Percentiles rank a stretch among this genome's conserved stretches.
phyloP scores from a whole-genome alignment of 192 early-diverging fungal species.

The Gryganskiella cystojenkinii region DNA sequence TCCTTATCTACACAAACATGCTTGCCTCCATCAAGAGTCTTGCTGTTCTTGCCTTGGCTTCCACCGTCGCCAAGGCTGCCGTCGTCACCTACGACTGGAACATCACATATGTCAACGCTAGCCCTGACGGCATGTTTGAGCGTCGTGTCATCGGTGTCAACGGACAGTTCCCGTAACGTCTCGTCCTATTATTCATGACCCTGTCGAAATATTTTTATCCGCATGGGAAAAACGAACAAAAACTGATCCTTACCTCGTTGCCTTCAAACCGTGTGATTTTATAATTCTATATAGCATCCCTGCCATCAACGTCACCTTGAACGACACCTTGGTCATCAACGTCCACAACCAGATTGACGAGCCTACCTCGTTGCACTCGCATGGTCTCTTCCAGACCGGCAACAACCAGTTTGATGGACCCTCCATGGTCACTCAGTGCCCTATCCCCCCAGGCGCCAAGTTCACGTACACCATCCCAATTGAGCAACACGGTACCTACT shows the following conservation, averaged over 20 bases:
- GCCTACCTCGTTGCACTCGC: conserved; percentile 76
- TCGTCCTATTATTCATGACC: conserved; percentile 11
- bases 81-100: conserved; percentile 77
- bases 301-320: conserved; percentile 53
- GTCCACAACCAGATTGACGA: conserved; percentile 49
- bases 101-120: conserved; percentile 70
- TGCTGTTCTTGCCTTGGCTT: conserved; percentile 45
- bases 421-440: conserved; percentile 77
- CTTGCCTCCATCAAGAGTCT: conserved; percentile 49
- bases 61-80: conserved; percentile 57
- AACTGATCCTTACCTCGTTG: not conserved
- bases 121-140: conserved; percentile 73
- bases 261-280: no score
- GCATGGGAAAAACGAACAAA: no score
- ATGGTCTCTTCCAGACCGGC: conserved; percentile 85
- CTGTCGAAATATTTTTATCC: no score
- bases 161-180: conserved; percentile 70
- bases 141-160: conserved; percentile 78
- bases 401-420: conserved; percentile 80
- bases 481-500: conserved; percentile 84
- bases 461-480: conserved; percentile 78
- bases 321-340: conserved; percentile 65
- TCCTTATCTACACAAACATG: no score
- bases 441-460: conserved; percentile 71
- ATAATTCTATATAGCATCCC: conserved; percentile 22